Evolutionary conservation across 2,329 filamentous ascomycete species (phyloP), one percentile per base, ranked within the genome.

Genomic region (Cladosporium austrohemisphaericum): DNA sequence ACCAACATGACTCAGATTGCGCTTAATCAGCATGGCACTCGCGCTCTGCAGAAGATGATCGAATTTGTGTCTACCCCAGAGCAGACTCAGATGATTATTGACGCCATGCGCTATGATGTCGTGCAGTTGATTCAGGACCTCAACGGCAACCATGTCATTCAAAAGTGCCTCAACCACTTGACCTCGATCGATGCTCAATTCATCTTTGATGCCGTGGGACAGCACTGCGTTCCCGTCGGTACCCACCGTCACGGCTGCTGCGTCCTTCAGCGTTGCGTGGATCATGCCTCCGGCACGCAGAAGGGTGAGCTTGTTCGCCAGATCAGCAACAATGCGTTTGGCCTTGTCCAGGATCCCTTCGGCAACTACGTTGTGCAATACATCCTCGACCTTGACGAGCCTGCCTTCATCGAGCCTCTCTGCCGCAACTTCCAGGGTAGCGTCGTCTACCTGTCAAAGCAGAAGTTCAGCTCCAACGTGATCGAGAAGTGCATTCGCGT

Each of bases 351-450:
- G 68, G 93, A 98, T 67, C 92, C 93, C 0, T 98, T 96, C 60
- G 93, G 93, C 65, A 98, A 98, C 71, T 98, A 98, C 58, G 93
- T 98, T 43, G 87, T 98, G 43, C 93, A 98, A 72, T 98, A 98
- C 73, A 97, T 98, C 56, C 68, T 98, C 59, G 93, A 97, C 65
- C 79, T 97, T 48, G 90, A 90, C 57, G 90, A 98, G 65, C 77
- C 85, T 10, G 76, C 76, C 59, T 96, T 95, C 71, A 96, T 92
- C 1, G 86, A 93, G 62, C 92, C 92, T 3, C 77, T 98, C 32
- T 93, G 94, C 53, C 75, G 78, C 46, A 85, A 84, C 63, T 96
- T 98, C 74, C 74, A 79, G 49, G 85, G 85, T 60, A 75, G 88
- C 81, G 74, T 86, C 67, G 63, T 79, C 69, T 70, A 79, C 79